These are phyloP conservation scores for Fomitopsis pinicola DNA, from an alignment of 1,284 basidiomycete species.

Conservation along the genomic window DNA sequence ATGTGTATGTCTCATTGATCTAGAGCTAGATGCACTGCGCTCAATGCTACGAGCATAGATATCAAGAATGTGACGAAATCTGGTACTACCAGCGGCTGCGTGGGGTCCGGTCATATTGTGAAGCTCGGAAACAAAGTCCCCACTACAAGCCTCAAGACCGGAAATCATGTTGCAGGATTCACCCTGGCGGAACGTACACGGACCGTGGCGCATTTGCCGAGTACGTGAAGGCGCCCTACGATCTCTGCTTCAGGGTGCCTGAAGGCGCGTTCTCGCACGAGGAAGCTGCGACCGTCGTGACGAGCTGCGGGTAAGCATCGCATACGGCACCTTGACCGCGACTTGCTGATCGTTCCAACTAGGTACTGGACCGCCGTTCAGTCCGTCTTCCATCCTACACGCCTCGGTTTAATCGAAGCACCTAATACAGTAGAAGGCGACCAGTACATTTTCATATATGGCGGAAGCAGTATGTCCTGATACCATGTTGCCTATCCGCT, in stretches of 20 bases:
- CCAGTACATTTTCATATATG: neutral
- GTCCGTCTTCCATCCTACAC: conserved; percentile 21
- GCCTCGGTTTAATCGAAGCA: neutral
- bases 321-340: too few species aligned
- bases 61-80: neutral
- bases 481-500: too few species aligned
- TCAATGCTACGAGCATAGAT: too few species aligned
- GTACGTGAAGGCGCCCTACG: conserved; percentile 30
- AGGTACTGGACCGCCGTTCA: conserved; percentile 28
- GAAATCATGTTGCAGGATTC: conserved; percentile 20
- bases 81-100: conserved; percentile 16
- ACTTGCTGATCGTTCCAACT: neutral
- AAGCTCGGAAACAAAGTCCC: conserved; percentile 18
- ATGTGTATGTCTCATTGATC: neutral
- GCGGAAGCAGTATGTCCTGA: neutral
- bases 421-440: neutral
- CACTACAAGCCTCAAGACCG: conserved; percentile 4
- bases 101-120: conserved; percentile 18
- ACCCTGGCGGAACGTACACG: conserved; percentile 13
- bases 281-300: conserved; percentile 28
- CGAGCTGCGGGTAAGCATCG: conserved; percentile 24
- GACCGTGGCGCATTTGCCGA: conserved; percentile 31
- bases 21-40: too few species aligned
- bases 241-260: conserved; percentile 29
- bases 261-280: conserved; percentile 22